These are phyloP conservation scores for Hypoxylon sp. DNA, from an alignment of 2,329 filamentous ascomycete species.

Conservation along the genomic window DNA sequence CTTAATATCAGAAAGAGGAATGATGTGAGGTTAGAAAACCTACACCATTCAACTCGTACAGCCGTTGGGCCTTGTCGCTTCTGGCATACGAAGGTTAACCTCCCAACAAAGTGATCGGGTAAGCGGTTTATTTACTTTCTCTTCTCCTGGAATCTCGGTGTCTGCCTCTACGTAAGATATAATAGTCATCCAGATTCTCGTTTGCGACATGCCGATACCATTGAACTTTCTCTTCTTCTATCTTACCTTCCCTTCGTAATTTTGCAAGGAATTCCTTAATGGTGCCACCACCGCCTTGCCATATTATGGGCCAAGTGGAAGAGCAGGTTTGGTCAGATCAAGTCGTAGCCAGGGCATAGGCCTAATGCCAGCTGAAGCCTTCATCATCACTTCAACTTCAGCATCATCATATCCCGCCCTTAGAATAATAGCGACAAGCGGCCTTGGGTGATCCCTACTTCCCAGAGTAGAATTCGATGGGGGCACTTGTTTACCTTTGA, in stretches of 20 bases:
- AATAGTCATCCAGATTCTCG: neutral
- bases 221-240: conserved; percentile 24
- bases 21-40: too few relatives aligned
- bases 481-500: conserved; percentile 33
- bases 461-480: conserved; percentile 37
- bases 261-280: conserved; percentile 34
- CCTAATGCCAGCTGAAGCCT: conserved; percentile 31
- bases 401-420: conserved; percentile 43
- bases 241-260: conserved; percentile 30
- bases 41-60: too few relatives aligned
- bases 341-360: conserved; percentile 44
- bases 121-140: too few relatives aligned
- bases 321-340: conserved; percentile 39
- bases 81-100: too few relatives aligned
- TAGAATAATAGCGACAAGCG: conserved; percentile 38
- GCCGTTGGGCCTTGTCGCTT: too few relatives aligned
- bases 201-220: conserved; percentile 15
- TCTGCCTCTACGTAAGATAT: too few relatives aligned
- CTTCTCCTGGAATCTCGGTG: too few relatives aligned
- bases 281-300: neutral
- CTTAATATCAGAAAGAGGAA: too few relatives aligned
- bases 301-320: conserved; percentile 37
- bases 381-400: conserved; percentile 29
- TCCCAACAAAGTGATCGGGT: too few relatives aligned
- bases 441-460: conserved; percentile 39